Evolutionary conservation across 257 asterid genomes (phyloP).

Genomic region (Vinca minor): DNA sequence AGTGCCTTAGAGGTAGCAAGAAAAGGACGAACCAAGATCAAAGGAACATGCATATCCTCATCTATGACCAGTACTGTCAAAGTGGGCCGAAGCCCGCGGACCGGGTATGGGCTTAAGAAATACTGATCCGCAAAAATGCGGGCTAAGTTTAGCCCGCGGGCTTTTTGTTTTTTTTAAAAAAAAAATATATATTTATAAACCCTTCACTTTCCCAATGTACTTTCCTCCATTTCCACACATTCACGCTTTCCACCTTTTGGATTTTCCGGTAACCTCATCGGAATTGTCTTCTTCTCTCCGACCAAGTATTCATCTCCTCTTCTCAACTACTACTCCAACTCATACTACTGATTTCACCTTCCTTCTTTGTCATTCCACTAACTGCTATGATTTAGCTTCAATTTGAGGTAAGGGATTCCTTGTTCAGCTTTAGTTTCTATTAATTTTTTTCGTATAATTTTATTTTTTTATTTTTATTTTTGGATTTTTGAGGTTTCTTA

Average conservation of each 20-base stretch:
- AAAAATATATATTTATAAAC: too few relatives aligned
- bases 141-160: too few relatives aligned
- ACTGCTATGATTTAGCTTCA: neutral
- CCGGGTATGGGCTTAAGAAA: too few relatives aligned
- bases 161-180: too few relatives aligned
- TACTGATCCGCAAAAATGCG: too few relatives aligned
- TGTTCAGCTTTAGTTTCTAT: neutral
- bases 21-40: too few relatives aligned
- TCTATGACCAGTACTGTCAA: too few relatives aligned
- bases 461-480: neutral
- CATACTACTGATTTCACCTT: neutral
- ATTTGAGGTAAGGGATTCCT: neutral
- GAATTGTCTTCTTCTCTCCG: constrained; percentile 24
- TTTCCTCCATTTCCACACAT: constrained; percentile 35
- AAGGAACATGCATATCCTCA: too few relatives aligned
- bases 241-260: constrained; percentile 20
- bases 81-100: too few relatives aligned
- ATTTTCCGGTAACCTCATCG: constrained; percentile 34
- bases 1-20: too few relatives aligned
- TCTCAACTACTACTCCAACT: neutral
- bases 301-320: constrained; percentile 9
- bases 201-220: constrained; percentile 46
- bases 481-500: neutral
- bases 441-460: neutral
- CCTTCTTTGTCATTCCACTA: neutral